Evolutionary conservation across 1,284 basidiomycete species (phyloP), one percentile per base, ranked within the genome.

Genomic region (Cryptococcus amylolentus): DNA sequence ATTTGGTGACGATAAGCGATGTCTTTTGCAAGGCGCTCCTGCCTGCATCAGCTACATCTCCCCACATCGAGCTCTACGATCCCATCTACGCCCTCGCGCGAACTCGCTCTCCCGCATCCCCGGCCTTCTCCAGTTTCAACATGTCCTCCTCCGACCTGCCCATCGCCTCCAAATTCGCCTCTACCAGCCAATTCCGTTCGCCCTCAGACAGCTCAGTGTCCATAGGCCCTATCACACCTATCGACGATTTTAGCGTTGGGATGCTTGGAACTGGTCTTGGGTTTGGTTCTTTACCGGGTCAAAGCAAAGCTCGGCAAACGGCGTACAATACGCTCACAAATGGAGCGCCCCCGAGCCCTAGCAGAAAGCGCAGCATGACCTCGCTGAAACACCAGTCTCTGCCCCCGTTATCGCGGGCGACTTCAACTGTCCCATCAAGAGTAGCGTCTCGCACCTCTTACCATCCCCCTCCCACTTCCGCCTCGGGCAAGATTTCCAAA

Each of bases 101-200:
- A 27, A 66, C 67, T 4, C 45, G 68, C 14, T 58, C 60, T 6
- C 42, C 55, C 43, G 20, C 57, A 40, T 62, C 58, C n/a, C 54
- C 57, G n/a, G 49, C 60, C 5, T 49, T 58, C 42, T 47, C 62
- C 35, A 61, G 60, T 14, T 56, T 62, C 14, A 84, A 86, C 7
- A 78, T 80, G 61, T 88, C 88, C 0, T 76, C 82, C 40, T 89
- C 91, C 14, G 81, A 86, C 56, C 82, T 97, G 7, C 91, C 93
- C 44, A 97, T 97, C 63, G 93, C 93, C 39, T 86, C 92, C 26
- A 87, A 89, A 52, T 97, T 93, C 80, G 88, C 91, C 78, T 87
- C 88, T 7, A 52, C 47, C 6, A 46, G 40, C 13, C 54, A 60
- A 13, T 20, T 51, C 26, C 28, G 53, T 14, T 51, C 55, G n/a